Conservation (phyloP, 2,329 filamentous ascomycete genomes). For the Colletotrichum sp. region DNA sequence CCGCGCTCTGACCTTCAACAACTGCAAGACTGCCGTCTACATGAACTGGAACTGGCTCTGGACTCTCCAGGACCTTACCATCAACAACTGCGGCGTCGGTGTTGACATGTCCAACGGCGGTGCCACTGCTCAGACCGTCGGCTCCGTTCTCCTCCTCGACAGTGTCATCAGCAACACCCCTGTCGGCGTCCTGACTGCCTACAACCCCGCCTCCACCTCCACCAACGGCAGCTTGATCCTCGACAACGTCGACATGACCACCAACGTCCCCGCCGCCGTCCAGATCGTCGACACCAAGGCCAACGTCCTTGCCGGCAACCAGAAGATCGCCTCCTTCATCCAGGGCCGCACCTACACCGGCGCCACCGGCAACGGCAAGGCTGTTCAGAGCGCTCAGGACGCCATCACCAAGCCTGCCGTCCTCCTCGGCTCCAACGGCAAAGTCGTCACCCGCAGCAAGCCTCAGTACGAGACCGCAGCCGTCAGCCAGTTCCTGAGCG, state of each 20-base stretch:
- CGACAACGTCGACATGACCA: conserved; percentile 86
- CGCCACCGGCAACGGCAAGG: conserved; percentile 43
- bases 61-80: conserved; percentile 77
- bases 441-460: conserved; percentile 83
- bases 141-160: conserved; percentile 84
- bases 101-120: conserved; percentile 78
- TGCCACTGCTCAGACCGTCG: conserved; percentile 73
- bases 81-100: conserved; percentile 77
- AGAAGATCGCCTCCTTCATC: conserved; percentile 73
- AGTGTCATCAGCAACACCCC: conserved; percentile 78
- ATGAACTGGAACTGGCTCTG: conserved; percentile 95
- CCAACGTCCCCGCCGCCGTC: conserved; percentile 72
- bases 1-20: conserved; percentile 82
- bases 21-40: conserved; percentile 81
- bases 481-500: conserved; percentile 77
- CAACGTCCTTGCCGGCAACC: conserved; percentile 72
- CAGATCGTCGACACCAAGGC: conserved; percentile 58
- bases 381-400: conserved; percentile 64
- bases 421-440: conserved; percentile 68
- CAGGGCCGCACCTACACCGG: conserved; percentile 79
- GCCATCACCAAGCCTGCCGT: conserved; percentile 66
- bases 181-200: conserved; percentile 79
- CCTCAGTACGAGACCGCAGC: conserved; percentile 81
- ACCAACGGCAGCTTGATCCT: conserved; percentile 85
- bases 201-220: conserved; percentile 62